phyloP scores from a whole-genome alignment of 345 rosid genomes.

The Eucalyptus erythrocorys region DNA sequence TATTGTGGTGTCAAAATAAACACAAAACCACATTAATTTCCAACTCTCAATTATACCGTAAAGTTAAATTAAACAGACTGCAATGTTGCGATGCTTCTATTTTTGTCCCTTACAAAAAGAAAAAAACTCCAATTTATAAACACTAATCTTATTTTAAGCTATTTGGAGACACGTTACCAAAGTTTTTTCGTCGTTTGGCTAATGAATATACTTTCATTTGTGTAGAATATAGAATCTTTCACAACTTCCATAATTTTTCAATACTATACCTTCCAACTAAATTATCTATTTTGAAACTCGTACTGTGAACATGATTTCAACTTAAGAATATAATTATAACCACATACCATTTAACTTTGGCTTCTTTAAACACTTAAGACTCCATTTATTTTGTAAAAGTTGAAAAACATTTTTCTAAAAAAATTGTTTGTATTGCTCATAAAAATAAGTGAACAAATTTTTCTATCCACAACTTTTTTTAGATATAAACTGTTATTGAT shows the following conservation, averaged over 20 bases:
- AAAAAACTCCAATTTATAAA: background rate
- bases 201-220: background rate
- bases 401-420: no score
- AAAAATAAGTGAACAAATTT: no score
- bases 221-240: background rate
- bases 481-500: no score
- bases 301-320: background rate
- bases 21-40: background rate
- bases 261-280: background rate
- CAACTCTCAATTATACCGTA: background rate
- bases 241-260: background rate
- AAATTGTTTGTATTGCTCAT: rapidly evolving
- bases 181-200: background rate
- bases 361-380: background rate
- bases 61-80: background rate
- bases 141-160: background rate
- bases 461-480: no score
- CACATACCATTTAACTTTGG: background rate
- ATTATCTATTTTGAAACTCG: background rate
- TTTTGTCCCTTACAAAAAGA: background rate
- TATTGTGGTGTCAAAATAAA: background rate
- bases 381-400: rapidly evolving
- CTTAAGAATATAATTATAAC: background rate
- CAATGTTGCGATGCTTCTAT: background rate
- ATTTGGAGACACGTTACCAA: background rate